Conservation (phyloP, 2,329 filamentous ascomycete genomes). For the Chalaropsis ovoidea region DNA sequence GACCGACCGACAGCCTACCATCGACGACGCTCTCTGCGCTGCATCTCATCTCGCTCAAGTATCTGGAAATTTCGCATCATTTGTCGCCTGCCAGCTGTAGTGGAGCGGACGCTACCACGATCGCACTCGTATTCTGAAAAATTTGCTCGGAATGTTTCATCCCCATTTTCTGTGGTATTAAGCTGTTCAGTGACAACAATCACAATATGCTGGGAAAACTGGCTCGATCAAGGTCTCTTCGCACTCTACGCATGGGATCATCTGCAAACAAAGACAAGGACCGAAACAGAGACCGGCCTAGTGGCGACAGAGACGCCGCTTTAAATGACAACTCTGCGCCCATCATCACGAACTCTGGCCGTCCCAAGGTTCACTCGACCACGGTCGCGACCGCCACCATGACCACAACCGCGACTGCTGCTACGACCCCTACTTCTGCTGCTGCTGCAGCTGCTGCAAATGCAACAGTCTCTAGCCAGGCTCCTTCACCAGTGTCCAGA, state of each 20-base stretch:
- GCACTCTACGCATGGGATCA: constrained; percentile 20
- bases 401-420: constrained; percentile 9
- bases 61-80: neutral
- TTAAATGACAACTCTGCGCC: neutral
- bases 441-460: constrained; percentile 1
- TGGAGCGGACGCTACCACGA: constrained; percentile 1
- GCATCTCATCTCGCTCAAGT: neutral
- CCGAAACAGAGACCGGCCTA: neutral
- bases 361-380: neutral
- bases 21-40: neutral
- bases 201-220: constrained; percentile 23
- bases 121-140: neutral
- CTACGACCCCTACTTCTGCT: neutral
- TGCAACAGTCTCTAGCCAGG: neutral
- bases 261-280: constrained; percentile 5
- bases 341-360: constrained; percentile 4
- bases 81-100: neutral
- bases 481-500: neutral
- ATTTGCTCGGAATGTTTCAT: neutral
- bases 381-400: constrained; percentile 3
- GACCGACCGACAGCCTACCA: neutral
- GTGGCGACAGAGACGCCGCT: constrained; percentile 1
- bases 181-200: neutral
- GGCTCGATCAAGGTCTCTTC: constrained; percentile 21
- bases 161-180: constrained; percentile 12